A percentile compares a stretch with the other conserved stretches of the same genome.
Conservation (phyloP, 768 basidiomycete genomes). For the Rhizopogon roseolus region DNA sequence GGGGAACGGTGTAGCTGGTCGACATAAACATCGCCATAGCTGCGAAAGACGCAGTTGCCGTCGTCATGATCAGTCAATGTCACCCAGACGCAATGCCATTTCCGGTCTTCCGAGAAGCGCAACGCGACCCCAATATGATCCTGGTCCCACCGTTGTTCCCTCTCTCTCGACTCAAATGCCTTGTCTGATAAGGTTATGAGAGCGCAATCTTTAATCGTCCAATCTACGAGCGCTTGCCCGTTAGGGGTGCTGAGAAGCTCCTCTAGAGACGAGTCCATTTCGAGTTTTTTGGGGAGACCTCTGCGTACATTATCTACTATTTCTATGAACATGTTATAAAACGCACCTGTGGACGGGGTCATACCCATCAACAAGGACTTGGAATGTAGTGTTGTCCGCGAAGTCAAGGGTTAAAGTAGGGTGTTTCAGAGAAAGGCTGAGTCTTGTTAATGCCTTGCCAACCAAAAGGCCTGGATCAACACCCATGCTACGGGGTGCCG, state of each 20-base stretch:
- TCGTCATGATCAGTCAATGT: slow-evolving; percentile 48
- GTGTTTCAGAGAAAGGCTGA: slow-evolving; percentile 37
- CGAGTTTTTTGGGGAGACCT: slow-evolving; percentile 56
- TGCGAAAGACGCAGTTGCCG: slow-evolving; percentile 46
- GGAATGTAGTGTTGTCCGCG: slow-evolving; percentile 36
- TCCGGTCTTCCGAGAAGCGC: slow-evolving; percentile 42
- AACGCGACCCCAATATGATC: slow-evolving; percentile 41
- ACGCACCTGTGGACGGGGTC: slow-evolving; percentile 41
- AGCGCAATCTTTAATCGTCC: slow-evolving; percentile 48
- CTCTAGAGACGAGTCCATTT: slow-evolving; percentile 42
- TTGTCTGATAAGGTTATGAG: slow-evolving; percentile 53
- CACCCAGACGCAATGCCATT: slow-evolving; percentile 71
- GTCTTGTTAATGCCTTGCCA: slow-evolving; percentile 39
- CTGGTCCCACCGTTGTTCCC: slow-evolving; percentile 29
- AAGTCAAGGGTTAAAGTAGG: slow-evolving; percentile 46
- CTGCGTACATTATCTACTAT: slow-evolving; percentile 6
- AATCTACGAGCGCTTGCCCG: slow-evolving; percentile 27
- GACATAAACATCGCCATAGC: slow-evolving; percentile 58
- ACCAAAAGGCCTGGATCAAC: slow-evolving; percentile 36
- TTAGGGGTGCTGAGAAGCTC: slow-evolving; percentile 36
- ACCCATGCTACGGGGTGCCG: slow-evolving; percentile 30
- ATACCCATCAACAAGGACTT: slow-evolving; percentile 61
- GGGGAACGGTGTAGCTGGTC: slow-evolving; percentile 39
- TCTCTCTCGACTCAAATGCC: slow-evolving; percentile 42
- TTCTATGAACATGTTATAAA: neutral